Conservation (phyloP, 2,329 filamentous ascomycete species). For the Pseudofabraea citricarpa region DNA sequence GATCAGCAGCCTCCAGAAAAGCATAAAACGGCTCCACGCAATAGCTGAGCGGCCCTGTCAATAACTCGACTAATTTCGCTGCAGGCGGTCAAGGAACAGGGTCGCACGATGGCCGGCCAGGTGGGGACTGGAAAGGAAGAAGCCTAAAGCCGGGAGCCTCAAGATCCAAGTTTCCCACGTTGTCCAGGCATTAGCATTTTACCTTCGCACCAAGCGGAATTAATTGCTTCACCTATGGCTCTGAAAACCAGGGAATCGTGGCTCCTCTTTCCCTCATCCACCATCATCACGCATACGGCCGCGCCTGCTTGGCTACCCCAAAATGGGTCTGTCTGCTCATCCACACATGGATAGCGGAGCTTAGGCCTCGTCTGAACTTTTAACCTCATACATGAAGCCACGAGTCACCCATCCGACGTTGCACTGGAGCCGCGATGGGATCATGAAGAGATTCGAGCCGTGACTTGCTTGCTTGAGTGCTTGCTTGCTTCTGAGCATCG, state of each 20-base stretch:
- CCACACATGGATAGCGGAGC: not conserved
- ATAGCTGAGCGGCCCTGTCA: constrained; percentile 9
- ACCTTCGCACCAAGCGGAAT: no score
- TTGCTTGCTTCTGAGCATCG: no score
- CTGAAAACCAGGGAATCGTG: not conserved
- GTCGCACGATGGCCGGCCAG: no score
- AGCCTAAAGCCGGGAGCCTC: not conserved
- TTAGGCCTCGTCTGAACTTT: not conserved
- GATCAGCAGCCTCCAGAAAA: constrained; percentile 12
- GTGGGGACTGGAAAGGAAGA: not conserved
- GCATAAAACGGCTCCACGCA: constrained; percentile 12
- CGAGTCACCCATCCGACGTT: not conserved
- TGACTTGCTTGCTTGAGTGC: no score
- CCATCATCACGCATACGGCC: not conserved
- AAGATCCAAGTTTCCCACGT: constrained; percentile 1
- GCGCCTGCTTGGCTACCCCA: not conserved
- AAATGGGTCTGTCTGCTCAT: not conserved
- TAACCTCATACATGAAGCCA: not conserved
- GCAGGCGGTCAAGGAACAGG: constrained; percentile 1
- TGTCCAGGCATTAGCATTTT: not conserved
- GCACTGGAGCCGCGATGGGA: no score
- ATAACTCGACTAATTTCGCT: constrained; percentile 13
- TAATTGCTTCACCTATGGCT: no score
- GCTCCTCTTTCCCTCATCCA: not conserved
- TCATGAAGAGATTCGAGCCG: no score